A percentile compares a stretch with the other conserved stretches of the same genome.
Conservation (phyloP, 805 yeast genomes). For the Spencermartinsiella europaea region DNA sequence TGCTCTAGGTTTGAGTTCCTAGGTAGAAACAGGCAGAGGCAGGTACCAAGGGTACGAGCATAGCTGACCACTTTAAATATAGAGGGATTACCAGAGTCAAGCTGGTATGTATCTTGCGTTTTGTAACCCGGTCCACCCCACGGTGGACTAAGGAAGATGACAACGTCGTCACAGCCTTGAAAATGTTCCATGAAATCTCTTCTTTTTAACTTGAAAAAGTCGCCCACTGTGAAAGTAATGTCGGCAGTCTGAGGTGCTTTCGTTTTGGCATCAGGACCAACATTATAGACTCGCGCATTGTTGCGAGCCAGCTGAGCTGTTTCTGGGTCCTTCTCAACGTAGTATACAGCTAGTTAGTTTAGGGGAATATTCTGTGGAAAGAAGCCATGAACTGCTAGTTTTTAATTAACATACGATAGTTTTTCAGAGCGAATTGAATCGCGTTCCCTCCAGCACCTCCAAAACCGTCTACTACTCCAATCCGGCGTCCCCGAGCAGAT, state of each 20-base stretch:
- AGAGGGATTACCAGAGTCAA: conserved; percentile 9
- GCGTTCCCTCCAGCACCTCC: conserved; percentile 89
- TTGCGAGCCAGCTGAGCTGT: conserved; percentile 32
- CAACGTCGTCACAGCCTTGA: conserved; percentile 35
- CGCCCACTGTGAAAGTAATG: conserved; percentile 31
- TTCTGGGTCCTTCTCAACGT: conserved; percentile 24
- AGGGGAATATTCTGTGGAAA: no score
- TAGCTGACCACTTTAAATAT: conserved; percentile 13
- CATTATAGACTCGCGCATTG: conserved; percentile 59
- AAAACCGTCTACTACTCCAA: conserved; percentile 55
- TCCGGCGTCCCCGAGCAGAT: not conserved
- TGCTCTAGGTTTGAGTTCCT: conserved; percentile 20
- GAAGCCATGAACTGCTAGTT: no score
- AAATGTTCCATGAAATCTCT: conserved; percentile 46
- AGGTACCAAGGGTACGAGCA: conserved; percentile 10
- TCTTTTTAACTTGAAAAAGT: conserved; percentile 41
- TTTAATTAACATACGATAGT: not conserved
- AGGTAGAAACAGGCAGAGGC: conserved; percentile 23
- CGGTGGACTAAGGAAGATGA: conserved; percentile 73
- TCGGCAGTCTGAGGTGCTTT: not conserved
- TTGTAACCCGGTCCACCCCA: conserved; percentile 78
- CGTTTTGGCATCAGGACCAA: not conserved
- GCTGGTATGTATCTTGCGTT: conserved; percentile 14
- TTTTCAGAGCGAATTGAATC: conserved; percentile 54
- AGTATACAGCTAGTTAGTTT: conserved; percentile 20